Evolutionary conservation across 2,329 filamentous ascomycete genomes (phyloP).

Genomic region (Penicillium sp.): DNA sequence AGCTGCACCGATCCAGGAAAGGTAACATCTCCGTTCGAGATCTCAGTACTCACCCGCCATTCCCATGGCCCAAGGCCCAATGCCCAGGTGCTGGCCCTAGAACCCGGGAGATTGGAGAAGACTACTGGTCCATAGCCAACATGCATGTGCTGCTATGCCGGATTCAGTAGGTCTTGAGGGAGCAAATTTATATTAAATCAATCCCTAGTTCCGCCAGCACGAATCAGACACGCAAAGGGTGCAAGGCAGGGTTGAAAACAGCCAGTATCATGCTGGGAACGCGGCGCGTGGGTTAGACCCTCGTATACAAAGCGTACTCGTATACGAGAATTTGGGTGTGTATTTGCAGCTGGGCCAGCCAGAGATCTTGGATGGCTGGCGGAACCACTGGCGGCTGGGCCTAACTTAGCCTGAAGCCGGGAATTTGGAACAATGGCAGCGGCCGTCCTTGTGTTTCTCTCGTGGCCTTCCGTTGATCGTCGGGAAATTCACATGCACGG

Average conservation of each 20-base stretch:
- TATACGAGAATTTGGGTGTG: background rate
- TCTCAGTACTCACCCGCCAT: conserved; percentile 11
- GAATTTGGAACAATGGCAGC: background rate
- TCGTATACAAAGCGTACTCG: background rate
- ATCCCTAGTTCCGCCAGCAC: background rate
- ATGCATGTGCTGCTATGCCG: conserved; percentile 10
- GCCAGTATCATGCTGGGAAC: background rate
- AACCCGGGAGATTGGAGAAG: conserved; percentile 13
- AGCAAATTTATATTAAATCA: background rate
- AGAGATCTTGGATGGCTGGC: no score
- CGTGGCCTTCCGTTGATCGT: background rate
- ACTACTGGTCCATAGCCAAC: conserved; percentile 14
- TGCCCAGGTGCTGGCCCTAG: conserved; percentile 3
- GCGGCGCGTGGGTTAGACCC: background rate
- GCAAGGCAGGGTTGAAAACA: background rate
- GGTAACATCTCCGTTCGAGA: conserved; percentile 22
- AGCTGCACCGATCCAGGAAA: conserved; percentile 9
- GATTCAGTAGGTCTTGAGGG: conserved; percentile 10
- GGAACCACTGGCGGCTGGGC: no score
- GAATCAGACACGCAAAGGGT: background rate
- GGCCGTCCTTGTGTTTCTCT: background rate
- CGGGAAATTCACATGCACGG: background rate
- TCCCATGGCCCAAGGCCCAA: conserved; percentile 5
- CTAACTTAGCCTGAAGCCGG: background rate
- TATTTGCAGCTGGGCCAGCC: background rate